These are phyloP conservation scores for Alternaria brassicicola DNA, from an alignment of 2,329 filamentous ascomycete genomes.

Conservation along the genomic window DNA sequence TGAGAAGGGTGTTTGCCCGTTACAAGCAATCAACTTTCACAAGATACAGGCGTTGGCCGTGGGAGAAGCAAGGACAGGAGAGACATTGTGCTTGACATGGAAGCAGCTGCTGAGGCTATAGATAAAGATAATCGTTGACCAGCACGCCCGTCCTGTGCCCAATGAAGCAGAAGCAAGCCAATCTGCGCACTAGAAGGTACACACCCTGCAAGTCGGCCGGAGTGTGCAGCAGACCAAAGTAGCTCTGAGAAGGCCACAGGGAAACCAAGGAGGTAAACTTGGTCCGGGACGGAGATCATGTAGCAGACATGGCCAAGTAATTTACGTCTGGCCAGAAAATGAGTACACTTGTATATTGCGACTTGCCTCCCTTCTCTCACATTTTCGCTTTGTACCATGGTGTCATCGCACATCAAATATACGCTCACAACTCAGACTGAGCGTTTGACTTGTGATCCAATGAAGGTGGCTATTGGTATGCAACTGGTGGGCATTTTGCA, in stretches of 20 bases:
- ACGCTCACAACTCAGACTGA: neutral
- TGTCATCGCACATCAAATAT: neutral
- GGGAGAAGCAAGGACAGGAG: neutral
- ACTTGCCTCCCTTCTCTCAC: no score
- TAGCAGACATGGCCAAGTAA: neutral
- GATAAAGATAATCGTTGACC: no score
- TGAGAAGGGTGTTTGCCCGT: slow-evolving; percentile 19
- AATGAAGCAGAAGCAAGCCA: neutral
- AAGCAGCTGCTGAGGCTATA: neutral
- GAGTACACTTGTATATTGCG: neutral
- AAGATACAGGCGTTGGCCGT: neutral
- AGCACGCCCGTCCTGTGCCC: neutral
- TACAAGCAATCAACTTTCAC: neutral
- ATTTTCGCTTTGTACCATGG: no score
- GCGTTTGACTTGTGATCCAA: neutral
- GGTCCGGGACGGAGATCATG: neutral
- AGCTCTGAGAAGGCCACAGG: neutral
- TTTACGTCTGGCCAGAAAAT: neutral
- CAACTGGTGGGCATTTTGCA: neutral
- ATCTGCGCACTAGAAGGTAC: neutral
- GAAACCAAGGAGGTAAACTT: neutral
- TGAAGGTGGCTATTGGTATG: neutral
- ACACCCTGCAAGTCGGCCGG: neutral
- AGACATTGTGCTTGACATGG: neutral
- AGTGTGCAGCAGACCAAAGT: neutral